These are phyloP conservation scores for Podila minutissima DNA, from an alignment of 192 early-diverging fungal species.

Conservation along the genomic window DNA sequence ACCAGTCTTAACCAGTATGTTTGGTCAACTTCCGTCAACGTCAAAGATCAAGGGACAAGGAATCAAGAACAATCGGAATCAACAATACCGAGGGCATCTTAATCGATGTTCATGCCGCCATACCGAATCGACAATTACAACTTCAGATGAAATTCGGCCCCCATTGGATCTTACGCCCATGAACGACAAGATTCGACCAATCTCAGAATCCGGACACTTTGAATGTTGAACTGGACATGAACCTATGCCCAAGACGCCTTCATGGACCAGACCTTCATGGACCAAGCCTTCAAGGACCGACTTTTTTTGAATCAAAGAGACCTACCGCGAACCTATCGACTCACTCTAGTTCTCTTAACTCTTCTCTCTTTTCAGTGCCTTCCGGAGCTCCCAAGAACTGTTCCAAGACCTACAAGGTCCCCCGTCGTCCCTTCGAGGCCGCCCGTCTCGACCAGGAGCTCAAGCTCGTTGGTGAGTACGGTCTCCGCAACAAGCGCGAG, in stretches of 20 bases:
- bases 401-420: constrained; percentile 94
- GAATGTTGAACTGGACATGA: too few species aligned
- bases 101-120: too few species aligned
- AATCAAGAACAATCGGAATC: too few species aligned
- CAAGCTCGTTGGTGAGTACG: constrained; percentile 96
- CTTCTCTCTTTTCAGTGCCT: constrained; percentile 42
- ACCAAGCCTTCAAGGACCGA: too few species aligned
- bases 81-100: too few species aligned
- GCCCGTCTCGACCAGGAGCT: constrained; percentile 96
- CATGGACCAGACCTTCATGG: too few species aligned
- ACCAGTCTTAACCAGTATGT: constrained; percentile 7
- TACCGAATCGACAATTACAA: too few species aligned
- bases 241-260: too few species aligned
- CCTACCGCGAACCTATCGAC: neutral
- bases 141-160: too few species aligned
- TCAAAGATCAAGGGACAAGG: neutral
- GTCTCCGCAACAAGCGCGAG: constrained; percentile 99
- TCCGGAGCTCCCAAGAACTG: constrained; percentile 59
- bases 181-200: too few species aligned
- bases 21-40: neutral
- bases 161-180: too few species aligned
- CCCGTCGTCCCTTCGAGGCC: constrained; percentile 95
- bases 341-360: constrained; percentile 13
- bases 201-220: too few species aligned
- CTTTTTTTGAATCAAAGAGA: neutral